phyloP scores from a whole-genome alignment of 495 filamentous ascomycete genomes.

The Paragyromitra xinjiangensis region DNA sequence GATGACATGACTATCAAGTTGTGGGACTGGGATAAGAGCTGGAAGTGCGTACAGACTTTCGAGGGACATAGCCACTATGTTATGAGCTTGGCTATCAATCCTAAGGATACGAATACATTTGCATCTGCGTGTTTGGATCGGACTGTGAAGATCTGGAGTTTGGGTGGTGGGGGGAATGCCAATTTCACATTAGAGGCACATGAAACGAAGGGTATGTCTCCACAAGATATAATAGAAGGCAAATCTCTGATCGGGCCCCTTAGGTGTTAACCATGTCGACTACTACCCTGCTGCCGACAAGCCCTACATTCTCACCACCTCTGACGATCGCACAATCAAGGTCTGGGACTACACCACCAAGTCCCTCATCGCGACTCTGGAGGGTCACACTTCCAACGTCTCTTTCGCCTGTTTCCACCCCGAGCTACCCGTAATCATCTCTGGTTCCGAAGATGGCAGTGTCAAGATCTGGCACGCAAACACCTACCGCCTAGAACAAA shows the following conservation, averaged over 20 bases:
- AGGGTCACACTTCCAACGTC: slow-evolving; percentile 99
- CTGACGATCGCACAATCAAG: slow-evolving; percentile 92
- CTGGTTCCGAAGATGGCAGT: slow-evolving; percentile 97
- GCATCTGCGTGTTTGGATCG: slow-evolving; percentile 95
- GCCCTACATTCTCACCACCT: slow-evolving; percentile 95
- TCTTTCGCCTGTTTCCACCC: slow-evolving; percentile 98
- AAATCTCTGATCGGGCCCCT: slow-evolving; percentile 5
- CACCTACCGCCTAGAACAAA: slow-evolving; percentile 94
- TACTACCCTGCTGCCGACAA: slow-evolving; percentile 97
- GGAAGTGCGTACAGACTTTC: slow-evolving; percentile 98
- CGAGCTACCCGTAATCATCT: slow-evolving; percentile 95
- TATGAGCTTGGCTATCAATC: slow-evolving; percentile 99
- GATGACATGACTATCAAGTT: slow-evolving; percentile 99
- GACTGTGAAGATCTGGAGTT: slow-evolving; percentile 97
- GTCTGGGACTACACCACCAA: slow-evolving; percentile 99
- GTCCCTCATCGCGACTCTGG: slow-evolving; percentile 91
- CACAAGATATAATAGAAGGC: slow-evolving; percentile 3
- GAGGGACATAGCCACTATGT: slow-evolving; percentile 99
- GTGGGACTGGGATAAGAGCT: slow-evolving; percentile 98
- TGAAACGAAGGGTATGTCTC: slow-evolving; percentile 80
- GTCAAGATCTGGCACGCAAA: slow-evolving; percentile 99
- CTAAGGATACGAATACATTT: slow-evolving; percentile 98
- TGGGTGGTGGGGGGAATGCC: slow-evolving; percentile 81
- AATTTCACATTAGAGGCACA: slow-evolving; percentile 98
- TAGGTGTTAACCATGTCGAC: slow-evolving; percentile 88